phyloP scores from a whole-genome alignment of 2,329 filamentous ascomycete species.

The Neoscytalidium dimidiatum region DNA sequence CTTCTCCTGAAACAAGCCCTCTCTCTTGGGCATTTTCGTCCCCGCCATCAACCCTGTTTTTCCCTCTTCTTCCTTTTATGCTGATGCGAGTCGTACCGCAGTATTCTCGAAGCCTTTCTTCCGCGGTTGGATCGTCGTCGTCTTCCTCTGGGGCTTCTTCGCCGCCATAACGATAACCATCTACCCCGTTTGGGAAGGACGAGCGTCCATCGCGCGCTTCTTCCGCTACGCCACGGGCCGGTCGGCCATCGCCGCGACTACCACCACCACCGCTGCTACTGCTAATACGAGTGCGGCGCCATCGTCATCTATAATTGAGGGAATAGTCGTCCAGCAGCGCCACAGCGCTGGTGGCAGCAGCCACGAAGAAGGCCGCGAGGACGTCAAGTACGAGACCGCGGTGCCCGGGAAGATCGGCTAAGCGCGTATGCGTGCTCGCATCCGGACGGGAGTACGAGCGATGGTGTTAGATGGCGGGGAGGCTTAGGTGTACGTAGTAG shows the following conservation, averaged over 20 bases:
- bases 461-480: too few species aligned
- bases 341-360: neutral
- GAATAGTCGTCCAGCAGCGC: neutral
- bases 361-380: neutral
- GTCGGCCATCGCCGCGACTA: neutral
- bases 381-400: neutral
- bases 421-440: too few species aligned
- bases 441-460: too few species aligned
- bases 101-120: constrained; percentile 19
- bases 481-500: too few species aligned
- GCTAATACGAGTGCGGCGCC: too few species aligned
- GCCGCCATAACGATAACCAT: constrained; percentile 16
- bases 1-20: too few species aligned
- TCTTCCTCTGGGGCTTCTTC: constrained; percentile 19
- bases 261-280: neutral
- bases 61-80: neutral
- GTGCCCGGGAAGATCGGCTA: neutral
- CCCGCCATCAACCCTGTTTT: neutral
- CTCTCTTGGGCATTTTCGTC: too few species aligned
- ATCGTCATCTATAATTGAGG: neutral
- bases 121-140: constrained; percentile 19
- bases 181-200: constrained; percentile 18
- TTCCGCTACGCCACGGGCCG: constrained; percentile 5
- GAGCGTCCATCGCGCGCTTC: constrained; percentile 14
- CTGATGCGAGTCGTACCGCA: too few species aligned